phyloP scores from a whole-genome alignment of 805 yeast genomes.

The Ogataea saltuana region DNA sequence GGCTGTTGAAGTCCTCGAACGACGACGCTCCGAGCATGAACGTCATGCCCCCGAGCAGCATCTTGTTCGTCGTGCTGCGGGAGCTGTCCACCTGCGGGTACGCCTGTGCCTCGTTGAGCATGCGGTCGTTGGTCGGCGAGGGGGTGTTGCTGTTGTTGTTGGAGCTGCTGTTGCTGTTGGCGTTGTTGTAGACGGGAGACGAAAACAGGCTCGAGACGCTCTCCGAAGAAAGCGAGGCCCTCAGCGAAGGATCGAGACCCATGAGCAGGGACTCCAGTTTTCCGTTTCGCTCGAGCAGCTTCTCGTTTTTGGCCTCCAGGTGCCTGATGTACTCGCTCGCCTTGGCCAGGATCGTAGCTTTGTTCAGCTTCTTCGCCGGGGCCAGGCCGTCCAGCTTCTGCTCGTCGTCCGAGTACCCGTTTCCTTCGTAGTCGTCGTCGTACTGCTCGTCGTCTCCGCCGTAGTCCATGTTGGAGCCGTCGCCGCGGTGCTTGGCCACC shows the following conservation, averaged over 20 bases:
- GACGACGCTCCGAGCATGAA: constrained; percentile 63
- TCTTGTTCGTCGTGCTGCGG: constrained; percentile 42
- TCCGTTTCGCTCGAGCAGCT: constrained; percentile 49
- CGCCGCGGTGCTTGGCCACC: constrained; percentile 39
- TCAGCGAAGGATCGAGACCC: constrained; percentile 17
- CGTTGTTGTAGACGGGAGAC: constrained; percentile 21
- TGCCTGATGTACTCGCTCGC: constrained; percentile 79
- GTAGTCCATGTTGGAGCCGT: constrained; percentile 30
- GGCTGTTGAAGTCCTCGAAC: constrained; percentile 47
- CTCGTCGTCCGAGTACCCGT: constrained; percentile 56
- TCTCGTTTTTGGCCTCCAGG: constrained; percentile 60
- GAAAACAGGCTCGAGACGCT: constrained; percentile 29
- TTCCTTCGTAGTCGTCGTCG: constrained; percentile 49
- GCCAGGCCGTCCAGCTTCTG: constrained; percentile 66
- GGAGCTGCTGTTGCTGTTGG: constrained; percentile 13
- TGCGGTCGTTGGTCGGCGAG: constrained; percentile 16
- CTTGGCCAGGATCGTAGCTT: constrained; percentile 73
- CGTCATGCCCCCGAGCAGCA: constrained; percentile 64
- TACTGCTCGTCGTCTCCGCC: constrained; percentile 40
- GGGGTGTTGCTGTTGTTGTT: constrained; percentile 11
- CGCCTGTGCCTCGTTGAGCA: constrained; percentile 13
- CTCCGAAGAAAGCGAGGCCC: constrained; percentile 14
- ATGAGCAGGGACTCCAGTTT: constrained; percentile 34
- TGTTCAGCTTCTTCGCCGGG: constrained; percentile 75
- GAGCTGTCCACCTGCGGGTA: constrained; percentile 20